Evolutionary conservation across 257 asterid genomes (phyloP).

Genomic region (Solanum rostratum): DNA sequence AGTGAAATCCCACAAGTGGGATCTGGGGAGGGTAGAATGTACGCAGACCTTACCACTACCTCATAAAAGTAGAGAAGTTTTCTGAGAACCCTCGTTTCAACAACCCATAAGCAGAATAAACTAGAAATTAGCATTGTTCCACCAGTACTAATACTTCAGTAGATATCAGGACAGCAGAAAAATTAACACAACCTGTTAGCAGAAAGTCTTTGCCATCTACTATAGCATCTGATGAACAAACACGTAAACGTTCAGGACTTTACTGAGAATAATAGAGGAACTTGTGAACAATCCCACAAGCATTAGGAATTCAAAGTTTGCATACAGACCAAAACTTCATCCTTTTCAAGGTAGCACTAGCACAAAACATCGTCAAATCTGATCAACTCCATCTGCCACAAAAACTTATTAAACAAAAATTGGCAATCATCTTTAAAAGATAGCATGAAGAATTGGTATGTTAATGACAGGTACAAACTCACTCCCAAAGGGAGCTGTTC

Average conservation of each 20-base stretch:
- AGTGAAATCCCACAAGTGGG: no score
- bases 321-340: neutral
- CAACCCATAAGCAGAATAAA: no score
- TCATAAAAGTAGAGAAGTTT: no score
- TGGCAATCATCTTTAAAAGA: no score
- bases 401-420: neutral
- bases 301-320: neutral
- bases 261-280: neutral
- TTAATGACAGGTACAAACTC: no score
- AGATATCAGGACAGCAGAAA: neutral
- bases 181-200: neutral
- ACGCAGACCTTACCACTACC: no score
- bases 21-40: no score
- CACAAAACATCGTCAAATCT: neutral
- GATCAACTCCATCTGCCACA: neutral
- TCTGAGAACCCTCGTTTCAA: no score
- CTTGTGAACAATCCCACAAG: neutral
- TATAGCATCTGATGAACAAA: neutral
- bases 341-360: neutral
- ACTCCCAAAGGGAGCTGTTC: no score
- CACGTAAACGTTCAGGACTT: neutral
- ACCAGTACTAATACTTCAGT: neutral
- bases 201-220: neutral
- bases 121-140: no score
- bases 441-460: no score